These are phyloP conservation scores for Giardia muris DNA, from an alignment of 208 protist species.

Conservation along the genomic window DNA sequence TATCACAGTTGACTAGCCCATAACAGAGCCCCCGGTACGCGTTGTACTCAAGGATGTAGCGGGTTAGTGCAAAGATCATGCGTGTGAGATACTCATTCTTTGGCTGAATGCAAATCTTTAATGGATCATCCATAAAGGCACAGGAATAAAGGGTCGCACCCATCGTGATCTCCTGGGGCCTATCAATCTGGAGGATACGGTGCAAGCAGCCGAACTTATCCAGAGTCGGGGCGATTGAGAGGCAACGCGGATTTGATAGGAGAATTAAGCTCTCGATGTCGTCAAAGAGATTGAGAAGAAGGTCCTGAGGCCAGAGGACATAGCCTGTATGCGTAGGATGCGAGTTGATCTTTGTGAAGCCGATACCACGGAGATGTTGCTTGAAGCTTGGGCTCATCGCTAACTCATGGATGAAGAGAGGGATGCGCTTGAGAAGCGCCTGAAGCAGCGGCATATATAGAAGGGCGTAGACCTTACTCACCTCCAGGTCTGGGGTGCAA, in stretches of 20 bases:
- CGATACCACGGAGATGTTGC: not conserved
- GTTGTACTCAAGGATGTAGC: not conserved
- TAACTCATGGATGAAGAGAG: not conserved
- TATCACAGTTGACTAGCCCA: not conserved
- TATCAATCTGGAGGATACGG: not conserved
- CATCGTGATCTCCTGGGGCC: not conserved
- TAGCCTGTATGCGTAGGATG: not conserved
- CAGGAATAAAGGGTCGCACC: not conserved
- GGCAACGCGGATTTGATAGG: not conserved
- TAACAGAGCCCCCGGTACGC: not conserved
- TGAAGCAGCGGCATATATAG: not conserved
- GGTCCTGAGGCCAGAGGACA: not conserved
- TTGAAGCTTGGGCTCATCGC: not conserved
- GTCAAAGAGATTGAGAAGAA: not conserved
- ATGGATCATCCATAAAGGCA: not conserved
- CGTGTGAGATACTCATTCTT: not conserved
- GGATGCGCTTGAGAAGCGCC: not conserved
- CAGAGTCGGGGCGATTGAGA: not conserved
- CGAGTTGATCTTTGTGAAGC: not conserved
- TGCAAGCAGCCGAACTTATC: not conserved
- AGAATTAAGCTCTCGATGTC: not conserved
- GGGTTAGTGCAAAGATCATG: not conserved
- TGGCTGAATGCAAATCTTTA: not conserved
- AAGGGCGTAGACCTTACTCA: constrained; percentile 8
- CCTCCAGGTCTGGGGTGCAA: not conserved